Base-by-base conservation (phyloP, 1,284 basidiomycete genomes). In the Exobasidium cylindrosporum region DNA sequence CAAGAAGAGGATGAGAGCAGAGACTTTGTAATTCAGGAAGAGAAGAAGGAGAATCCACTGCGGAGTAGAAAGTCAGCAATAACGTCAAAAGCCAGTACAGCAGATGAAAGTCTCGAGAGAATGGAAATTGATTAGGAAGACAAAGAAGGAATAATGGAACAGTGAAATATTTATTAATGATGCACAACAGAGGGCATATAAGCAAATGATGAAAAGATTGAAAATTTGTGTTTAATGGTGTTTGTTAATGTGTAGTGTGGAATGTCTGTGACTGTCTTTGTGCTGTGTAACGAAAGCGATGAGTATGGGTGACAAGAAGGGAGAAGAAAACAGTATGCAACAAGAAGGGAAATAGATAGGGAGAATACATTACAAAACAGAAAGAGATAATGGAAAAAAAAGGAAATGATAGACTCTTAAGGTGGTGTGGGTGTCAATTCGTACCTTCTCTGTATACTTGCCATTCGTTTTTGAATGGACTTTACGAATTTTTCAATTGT, bases 401-500 rank as follows among this genome's bases (percentile, higher is more conserved):
- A 5, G 26, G 4, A 50, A 14, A 13, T 13, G 4, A 13, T 24
- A 28, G 26, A 50, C 26, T 21, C 17, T 50, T 4, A 50, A 24
- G 4, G 47, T 24, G 3, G 47, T 14, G 26, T 24, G 47, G 13
- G n/a, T 50, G 47, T 28, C 17, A 17, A 7, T 40, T 40, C 47
- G 44, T 57, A 44, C n/a, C 24, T 53, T 47, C 45, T 54, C 58
- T 74, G 68, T 59, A 77, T 50, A 28, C 60, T 64, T n/a, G 54
- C 35, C 11, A 77, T 60, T 14, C 74, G 69, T 57, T 73, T 74
- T 31, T 68, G 65, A 62, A 77, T 77, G 54, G 73, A 75, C 61
- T 68, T 69, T 60, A 77, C 60, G 49, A 75, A 78, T 61, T 72
- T 76, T 54, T 76, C 74, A 47, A 78, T 71, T 52, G 70, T 73